Percentiles rank a stretch among this genome's conserved stretches.
phyloP scores from a whole-genome alignment of 2,329 filamentous ascomycete species.

The Zopfia rhizophila region DNA sequence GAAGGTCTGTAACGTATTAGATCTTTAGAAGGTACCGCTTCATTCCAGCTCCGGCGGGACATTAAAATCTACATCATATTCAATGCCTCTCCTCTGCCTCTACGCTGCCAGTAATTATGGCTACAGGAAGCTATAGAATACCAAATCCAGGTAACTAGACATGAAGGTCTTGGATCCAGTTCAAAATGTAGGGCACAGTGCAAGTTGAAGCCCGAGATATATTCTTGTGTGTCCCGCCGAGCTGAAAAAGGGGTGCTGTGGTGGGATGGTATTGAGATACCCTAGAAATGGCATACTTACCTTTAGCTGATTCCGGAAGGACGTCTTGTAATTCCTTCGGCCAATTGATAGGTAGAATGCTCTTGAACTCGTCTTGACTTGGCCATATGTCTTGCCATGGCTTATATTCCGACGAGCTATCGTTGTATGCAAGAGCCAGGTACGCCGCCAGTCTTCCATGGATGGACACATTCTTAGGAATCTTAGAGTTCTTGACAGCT shows the following conservation, averaged over 20 bases:
- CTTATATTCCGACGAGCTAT: constrained; percentile 58
- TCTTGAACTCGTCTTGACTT: constrained; percentile 66
- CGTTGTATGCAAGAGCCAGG: constrained; percentile 61
- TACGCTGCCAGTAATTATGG: too few relatives aligned
- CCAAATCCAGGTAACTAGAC: constrained; percentile 2
- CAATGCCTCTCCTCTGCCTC: too few relatives aligned
- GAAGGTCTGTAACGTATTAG: constrained; percentile 48
- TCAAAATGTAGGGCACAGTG: too few relatives aligned
- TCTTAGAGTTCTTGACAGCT: constrained; percentile 59
- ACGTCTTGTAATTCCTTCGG: constrained; percentile 51
- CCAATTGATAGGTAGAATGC: constrained; percentile 68
- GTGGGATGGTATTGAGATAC: too few relatives aligned
- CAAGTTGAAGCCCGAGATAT: too few relatives aligned
- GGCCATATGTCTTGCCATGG: constrained; percentile 77
- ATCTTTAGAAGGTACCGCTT: not conserved
- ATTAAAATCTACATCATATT: too few relatives aligned
- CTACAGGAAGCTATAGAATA: too few relatives aligned
- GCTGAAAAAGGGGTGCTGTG: too few relatives aligned
- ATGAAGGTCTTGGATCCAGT: too few relatives aligned
- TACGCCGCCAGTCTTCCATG: constrained; percentile 80
- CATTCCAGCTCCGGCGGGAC: too few relatives aligned
- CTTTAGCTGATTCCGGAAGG: constrained; percentile 50
- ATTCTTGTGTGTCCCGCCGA: too few relatives aligned
- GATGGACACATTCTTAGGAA: constrained; percentile 67
- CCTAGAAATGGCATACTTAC: too few relatives aligned